Conservation (phyloP, 371 early-diverging fungal species). For the Capniomyces stellatus region DNA sequence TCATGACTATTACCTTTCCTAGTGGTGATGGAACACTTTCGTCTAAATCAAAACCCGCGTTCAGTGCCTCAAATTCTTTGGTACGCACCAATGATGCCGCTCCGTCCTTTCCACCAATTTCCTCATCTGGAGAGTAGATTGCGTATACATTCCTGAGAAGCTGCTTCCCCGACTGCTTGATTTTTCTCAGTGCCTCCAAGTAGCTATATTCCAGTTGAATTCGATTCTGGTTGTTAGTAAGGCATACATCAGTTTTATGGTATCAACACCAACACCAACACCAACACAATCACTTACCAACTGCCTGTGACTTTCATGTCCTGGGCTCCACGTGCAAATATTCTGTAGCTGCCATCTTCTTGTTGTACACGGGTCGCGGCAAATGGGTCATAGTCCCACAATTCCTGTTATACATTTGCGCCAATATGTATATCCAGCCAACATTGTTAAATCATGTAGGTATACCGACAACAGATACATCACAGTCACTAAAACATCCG, state of each 20-base stretch:
- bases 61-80: constrained; percentile 37
- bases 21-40: constrained; percentile 52
- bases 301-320: constrained; percentile 73
- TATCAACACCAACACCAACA: too few species aligned
- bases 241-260: too few species aligned
- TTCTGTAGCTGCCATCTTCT: constrained; percentile 32
- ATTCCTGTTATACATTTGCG: constrained; percentile 3
- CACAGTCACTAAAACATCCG: too few species aligned
- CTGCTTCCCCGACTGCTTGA: constrained; percentile 27
- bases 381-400: constrained; percentile 57
- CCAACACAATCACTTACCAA: constrained; percentile 1
- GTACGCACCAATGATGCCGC: constrained; percentile 40
- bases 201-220: too few species aligned
- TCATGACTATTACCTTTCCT: constrained; percentile 38
- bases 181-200: constrained; percentile 48
- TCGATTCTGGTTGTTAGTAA: too few species aligned
- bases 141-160: constrained; percentile 45
- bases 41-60: constrained; percentile 56
- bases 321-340: constrained; percentile 60
- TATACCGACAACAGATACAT: too few species aligned
- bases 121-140: constrained; percentile 65
- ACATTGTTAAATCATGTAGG: too few species aligned
- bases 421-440: background rate
- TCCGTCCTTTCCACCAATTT: constrained; percentile 59
- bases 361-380: constrained; percentile 34